Evolutionary conservation across 768 basidiomycete genomes (phyloP).

Genomic region (Serpula lacrymans): DNA sequence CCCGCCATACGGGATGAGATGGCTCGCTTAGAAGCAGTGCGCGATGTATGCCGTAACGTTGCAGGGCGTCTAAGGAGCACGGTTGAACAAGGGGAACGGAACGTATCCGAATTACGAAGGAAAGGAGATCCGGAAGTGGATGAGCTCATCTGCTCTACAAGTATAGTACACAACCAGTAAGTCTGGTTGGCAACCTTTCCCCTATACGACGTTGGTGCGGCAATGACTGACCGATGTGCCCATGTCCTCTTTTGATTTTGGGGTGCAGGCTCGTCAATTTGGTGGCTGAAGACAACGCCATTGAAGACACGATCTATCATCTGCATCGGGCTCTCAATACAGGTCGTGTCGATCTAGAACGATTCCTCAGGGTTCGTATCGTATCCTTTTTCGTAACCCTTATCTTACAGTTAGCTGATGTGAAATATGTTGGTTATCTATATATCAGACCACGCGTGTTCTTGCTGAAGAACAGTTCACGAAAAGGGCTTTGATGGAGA

Average conservation of each 20-base stretch:
- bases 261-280: constrained; percentile 79
- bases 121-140: constrained; percentile 94
- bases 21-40: constrained; percentile 89
- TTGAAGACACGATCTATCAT: constrained; percentile 98
- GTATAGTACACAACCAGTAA: constrained; percentile 96
- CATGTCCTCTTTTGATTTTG: neutral
- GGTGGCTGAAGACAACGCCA: constrained; percentile 98
- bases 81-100: constrained; percentile 66
- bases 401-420: constrained; percentile 6
- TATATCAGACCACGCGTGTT: constrained; percentile 68
- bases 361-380: constrained; percentile 79
- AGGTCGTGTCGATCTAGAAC: constrained; percentile 89
- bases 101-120: constrained; percentile 71
- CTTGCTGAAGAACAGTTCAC: constrained; percentile 96
- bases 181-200: constrained; percentile 27
- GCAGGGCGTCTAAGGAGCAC: constrained; percentile 60
- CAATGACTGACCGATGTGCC: constrained; percentile 13
- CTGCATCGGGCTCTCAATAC: constrained; percentile 89
- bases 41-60: constrained; percentile 84
- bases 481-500: constrained; percentile 92
- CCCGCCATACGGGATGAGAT: constrained; percentile 97
- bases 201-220: neutral
- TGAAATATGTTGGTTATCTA: constrained; percentile 10
- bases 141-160: constrained; percentile 93
- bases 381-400: constrained; percentile 10